Conservation (phyloP, 2,329 filamentous ascomycete genomes). For the Colletotrichum endophyticum region DNA sequence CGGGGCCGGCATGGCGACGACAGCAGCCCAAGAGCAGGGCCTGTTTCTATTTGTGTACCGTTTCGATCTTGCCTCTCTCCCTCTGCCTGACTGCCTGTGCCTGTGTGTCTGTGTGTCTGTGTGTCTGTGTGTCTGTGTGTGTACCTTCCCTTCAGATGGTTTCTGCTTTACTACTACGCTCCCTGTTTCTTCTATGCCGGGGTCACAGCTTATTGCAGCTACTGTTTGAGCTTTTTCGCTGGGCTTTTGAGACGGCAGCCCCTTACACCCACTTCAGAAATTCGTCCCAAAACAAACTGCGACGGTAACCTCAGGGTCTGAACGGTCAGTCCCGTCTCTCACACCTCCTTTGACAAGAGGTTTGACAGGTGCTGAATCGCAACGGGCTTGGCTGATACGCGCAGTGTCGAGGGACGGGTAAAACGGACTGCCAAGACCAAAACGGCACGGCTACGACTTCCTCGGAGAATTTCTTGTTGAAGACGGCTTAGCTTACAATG, state of each 20-base stretch:
- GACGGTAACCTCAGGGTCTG: background rate
- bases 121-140: background rate
- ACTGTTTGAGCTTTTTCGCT: conserved; percentile 7
- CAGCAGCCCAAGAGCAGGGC: background rate
- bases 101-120: background rate
- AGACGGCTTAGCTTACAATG: background rate
- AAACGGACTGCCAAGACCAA: conserved; percentile 13
- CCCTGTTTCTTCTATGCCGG: conserved; percentile 8
- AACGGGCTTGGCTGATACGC: conserved; percentile 18
- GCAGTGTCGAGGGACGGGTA: conserved; percentile 7
- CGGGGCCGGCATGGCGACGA: conserved; percentile 45
- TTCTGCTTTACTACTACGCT: background rate
- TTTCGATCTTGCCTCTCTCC: background rate
- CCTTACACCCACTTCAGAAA: background rate
- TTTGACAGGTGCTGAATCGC: conserved; percentile 9
- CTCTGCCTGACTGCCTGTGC: background rate
- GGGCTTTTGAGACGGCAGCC: background rate
- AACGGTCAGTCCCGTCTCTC: background rate
- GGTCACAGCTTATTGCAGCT: background rate
- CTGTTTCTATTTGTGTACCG: conserved; percentile 19
- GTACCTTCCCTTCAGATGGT: conserved; percentile 13
- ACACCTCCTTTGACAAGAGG: background rate
- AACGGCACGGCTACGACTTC: background rate
- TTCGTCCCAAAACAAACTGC: background rate
- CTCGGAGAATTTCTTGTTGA: background rate